These are phyloP conservation scores for Ogataea degrootiae DNA, from an alignment of 805 yeast genomes.

Conservation along the genomic window DNA sequence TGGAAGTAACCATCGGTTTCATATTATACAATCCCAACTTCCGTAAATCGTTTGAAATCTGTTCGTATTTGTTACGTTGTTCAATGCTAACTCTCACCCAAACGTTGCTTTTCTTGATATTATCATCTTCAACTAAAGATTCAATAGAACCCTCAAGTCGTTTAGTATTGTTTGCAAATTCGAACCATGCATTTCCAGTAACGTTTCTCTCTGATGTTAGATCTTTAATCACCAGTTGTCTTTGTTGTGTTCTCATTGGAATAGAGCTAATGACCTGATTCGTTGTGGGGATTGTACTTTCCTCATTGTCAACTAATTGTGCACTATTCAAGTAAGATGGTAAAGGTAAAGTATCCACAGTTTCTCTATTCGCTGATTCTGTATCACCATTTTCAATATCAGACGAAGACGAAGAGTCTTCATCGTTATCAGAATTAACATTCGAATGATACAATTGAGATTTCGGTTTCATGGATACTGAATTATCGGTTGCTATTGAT, in stretches of 20 bases:
- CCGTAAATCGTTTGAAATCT: conserved; percentile 26
- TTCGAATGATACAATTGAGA: neutral
- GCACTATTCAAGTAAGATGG: no score
- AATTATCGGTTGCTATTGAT: neutral
- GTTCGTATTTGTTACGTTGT: conserved; percentile 24
- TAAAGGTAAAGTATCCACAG: neutral
- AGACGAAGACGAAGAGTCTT: neutral
- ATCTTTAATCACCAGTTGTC: conserved; percentile 25
- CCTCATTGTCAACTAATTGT: no score
- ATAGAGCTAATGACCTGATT: conserved; percentile 1
- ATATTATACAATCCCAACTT: conserved; percentile 23
- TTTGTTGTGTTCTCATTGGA: conserved; percentile 27
- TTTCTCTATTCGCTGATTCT: neutral
- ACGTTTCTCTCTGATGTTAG: conserved; percentile 6
- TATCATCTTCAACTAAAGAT: conserved; percentile 2
- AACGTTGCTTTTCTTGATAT: conserved; percentile 5
- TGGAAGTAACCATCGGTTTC: conserved; percentile 22
- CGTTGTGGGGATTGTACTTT: neutral
- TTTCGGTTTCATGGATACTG: neutral
- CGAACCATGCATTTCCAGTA: conserved; percentile 23
- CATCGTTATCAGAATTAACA: neutral
- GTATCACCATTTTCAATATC: neutral
- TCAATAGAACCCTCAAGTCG: conserved; percentile 2
- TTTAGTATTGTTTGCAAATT: conserved; percentile 5
- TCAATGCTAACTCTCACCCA: conserved; percentile 25